Base-by-base conservation (phyloP, 2,329 filamentous ascomycete species). In the Neopestalotiopsis rosae region DNA sequence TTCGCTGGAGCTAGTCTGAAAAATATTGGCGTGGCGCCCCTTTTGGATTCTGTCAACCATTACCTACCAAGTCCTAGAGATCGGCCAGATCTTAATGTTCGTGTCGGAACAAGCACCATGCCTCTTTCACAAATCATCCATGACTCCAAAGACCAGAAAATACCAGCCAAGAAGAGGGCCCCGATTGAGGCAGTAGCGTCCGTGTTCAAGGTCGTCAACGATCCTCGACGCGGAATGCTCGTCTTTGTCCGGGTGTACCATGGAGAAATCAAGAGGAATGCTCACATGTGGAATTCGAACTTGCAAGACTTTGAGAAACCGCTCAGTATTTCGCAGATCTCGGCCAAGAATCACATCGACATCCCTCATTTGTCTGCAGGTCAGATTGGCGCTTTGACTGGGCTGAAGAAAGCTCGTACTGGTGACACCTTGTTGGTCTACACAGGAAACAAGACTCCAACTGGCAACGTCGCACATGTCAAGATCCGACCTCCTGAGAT, bases 191-290 rank as follows among this genome's bases (percentile, higher is more conserved):
- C 86, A 5, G 81, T 89, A 2, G 87, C 89, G 32, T 93, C 92
- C 17, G 88, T 98, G 1, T 99, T 98, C 87, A 99, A 99, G 80
- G 96, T 98, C 5, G 94, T 96, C 72, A 92, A 95, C 72, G 95
- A 98, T 76, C 85, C 92, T 9, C 92, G 92, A 72, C 91, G 94
- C 68, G 96, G 96, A 20, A 91, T 97, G 67, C 86, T 98, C 69
- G 94, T 97, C 71, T 98, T 97, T 76, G 91, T 98, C 10, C 90
- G 96, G 56, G 94, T 98, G 7, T 98, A 98, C 80, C 93, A 94
- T 32, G 96, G 96, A 10, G 88, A 89, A 1, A 83, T 99, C 66
- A 89, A 90, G 69, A 90, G 91, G 61, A 94, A 94, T 73, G 87
- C 90, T 10, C 83, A 90, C 2, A 88, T 97, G 32, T 98, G 92